These are phyloP conservation scores for Dactylellina cionopaga DNA, from an alignment of 2,329 filamentous ascomycete genomes.

Conservation along the genomic window DNA sequence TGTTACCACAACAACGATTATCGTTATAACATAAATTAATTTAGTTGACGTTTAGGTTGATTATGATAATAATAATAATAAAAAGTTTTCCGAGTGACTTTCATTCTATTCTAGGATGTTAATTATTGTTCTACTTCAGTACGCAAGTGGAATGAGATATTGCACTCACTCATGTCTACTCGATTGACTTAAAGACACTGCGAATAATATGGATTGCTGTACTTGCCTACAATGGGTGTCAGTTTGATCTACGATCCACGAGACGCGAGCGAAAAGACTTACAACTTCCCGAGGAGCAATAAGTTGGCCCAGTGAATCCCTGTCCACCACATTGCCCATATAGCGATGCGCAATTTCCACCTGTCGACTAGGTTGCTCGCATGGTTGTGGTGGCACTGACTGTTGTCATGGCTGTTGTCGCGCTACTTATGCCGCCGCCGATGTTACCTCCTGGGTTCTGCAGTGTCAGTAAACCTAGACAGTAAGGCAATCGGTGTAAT, in stretches of 20 bases:
- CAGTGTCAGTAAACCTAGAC: slow-evolving; percentile 68
- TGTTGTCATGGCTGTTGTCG: neutral
- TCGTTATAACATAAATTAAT: too few relatives aligned
- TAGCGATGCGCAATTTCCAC: slow-evolving; percentile 1
- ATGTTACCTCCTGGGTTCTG: too few relatives aligned
- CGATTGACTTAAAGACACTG: slow-evolving; percentile 21
- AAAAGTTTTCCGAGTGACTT: too few relatives aligned
- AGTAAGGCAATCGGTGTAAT: slow-evolving; percentile 68
- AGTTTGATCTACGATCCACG: neutral
- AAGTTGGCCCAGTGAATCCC: slow-evolving; percentile 2
- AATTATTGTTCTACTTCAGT: too few relatives aligned
- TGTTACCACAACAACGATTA: too few relatives aligned
- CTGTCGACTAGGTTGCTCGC: neutral
- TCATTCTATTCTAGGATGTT: too few relatives aligned
- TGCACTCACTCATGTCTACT: too few relatives aligned
- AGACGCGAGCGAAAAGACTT: neutral
- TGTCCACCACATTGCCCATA: slow-evolving; percentile 17
- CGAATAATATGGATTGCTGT: slow-evolving; percentile 16
- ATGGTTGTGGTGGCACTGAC: slow-evolving; percentile 6
- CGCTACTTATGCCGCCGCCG: too few relatives aligned
- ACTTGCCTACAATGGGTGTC: slow-evolving; percentile 8
- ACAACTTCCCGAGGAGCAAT: slow-evolving; percentile 24
- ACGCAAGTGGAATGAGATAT: too few relatives aligned
- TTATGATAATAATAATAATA: too few relatives aligned
- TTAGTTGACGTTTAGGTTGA: too few relatives aligned